Evolutionary conservation across 257 asterid species (phyloP), one percentile per base, ranked within the genome.

Genomic region (Ehretia macrophylla): DNA sequence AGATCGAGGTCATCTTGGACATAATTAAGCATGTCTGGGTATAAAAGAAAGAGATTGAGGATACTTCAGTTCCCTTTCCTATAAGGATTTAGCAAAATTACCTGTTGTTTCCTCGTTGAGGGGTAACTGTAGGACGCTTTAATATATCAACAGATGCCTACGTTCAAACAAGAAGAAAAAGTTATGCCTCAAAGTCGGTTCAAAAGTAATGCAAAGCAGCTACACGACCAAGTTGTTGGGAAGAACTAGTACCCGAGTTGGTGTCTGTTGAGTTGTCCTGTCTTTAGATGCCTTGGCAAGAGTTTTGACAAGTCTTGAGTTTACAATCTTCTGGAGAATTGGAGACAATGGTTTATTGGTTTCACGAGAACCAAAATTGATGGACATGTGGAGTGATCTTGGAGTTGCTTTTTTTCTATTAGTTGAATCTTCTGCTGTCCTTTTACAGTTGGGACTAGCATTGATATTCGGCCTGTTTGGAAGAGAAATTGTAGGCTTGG

Each of bases 341-440:
- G 88, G 79, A 72, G 89, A 74, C 40, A 69, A 35, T 44, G 56
- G 56, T 58, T 77, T 80, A 22, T 32, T 77, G 49, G 73, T 60
- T 52, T 65, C 75, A 68, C 66, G 65, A 60, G 85, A 60, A 52
- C 67, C 60, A 32, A 72, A 63, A 46, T 70, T 73, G 64, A 77
- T 73, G 55, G 95, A 74, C 84, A 72, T 70, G 74, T 82, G 93
- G 71, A 81, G 83, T 53, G 96, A 75, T 57, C 77, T 77, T 21
- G 74, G 56, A 65, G 58, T 68, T 40, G 83, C 59, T 58, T 68
- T 72, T 72, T 75, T 77, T 66, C 73, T 82, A 54, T 69, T 78
- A 67, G 39, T 46, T 14, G 73, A 70, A 17, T 58, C 73, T 68
- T 19, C 68, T 10, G 63, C 49, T 17, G 56, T 63, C 60, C 68